Base-by-base conservation (phyloP, 305 asterid genomes). In the Plantago coronopus region DNA sequence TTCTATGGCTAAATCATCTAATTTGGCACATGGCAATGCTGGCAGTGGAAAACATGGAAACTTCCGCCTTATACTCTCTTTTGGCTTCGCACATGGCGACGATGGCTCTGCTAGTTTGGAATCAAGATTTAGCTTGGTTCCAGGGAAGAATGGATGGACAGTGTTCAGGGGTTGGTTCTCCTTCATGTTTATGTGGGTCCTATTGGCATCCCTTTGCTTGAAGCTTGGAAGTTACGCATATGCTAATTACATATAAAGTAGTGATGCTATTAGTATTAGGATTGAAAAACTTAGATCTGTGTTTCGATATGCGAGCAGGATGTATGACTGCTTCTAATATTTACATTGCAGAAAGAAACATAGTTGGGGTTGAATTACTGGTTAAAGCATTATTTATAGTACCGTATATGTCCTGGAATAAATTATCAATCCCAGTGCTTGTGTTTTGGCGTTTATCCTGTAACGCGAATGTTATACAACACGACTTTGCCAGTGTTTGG, bases 21-120 rank as follows among this genome's bases (percentile, higher is more conserved):
- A 81, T 44, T 75, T 94, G 0, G 83, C 66, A 1, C 91, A 78
- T 38, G 67, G 87, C 19, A 84, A 95, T 7, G 89, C 93, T 9
- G 96, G 97, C 21, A 53, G 34, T 25, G 17, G n/a, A 42, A 53
- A 53, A 17, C 42, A 53, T 25, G 40, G 17, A 53, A 66, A 72
- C 62, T 70, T 82, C 73, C 82, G 83, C 57, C 37, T 88, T 49
- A 63, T 81, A 59, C 79, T 90, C 21, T 83, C 88, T 50, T 82
- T 90, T 49, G 95, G 86, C 43, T 38, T 77, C 56, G 76, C 81
- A 16, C 81, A 34, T n/a, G 65, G 81, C 21, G 74, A 72, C 19
- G 85, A 73, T 5, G 81, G 83, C 58, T 73, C 86, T 16, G 68
- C 81, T 37, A 68, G 76, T 62, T 54, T 78, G 79, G 89, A 81